phyloP scores from a whole-genome alignment of 495 filamentous ascomycete species.

The Neurospora sp. region DNA sequence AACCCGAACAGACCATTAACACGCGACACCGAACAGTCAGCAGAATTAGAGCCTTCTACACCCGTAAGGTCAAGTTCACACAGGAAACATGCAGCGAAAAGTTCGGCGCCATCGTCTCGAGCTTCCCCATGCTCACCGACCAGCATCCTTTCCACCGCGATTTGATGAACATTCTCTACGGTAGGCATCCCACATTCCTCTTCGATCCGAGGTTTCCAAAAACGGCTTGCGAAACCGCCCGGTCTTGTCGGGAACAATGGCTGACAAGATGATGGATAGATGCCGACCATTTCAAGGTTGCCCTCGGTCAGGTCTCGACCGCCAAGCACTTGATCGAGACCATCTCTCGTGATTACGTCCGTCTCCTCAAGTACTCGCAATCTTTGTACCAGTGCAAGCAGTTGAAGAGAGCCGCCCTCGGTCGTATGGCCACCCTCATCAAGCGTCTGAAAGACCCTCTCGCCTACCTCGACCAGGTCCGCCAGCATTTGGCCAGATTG shows the following conservation, averaged over 20 bases:
- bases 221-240: conserved; percentile 38
- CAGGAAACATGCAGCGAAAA: conserved; percentile 95
- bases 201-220: not conserved
- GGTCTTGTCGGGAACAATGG: not conserved
- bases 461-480: conserved; percentile 91
- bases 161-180: conserved; percentile 53
- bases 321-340: conserved; percentile 95
- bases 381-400: conserved; percentile 63
- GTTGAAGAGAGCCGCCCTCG: conserved; percentile 43
- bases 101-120: conserved; percentile 76
- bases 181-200: not conserved
- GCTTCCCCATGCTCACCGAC: conserved; percentile 87
- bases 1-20: conserved; percentile 2
- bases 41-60: conserved; percentile 92
- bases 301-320: conserved; percentile 88
- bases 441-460: conserved; percentile 88
- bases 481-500: conserved; percentile 93
- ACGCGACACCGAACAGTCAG: conserved; percentile 38
- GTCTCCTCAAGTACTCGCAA: conserved; percentile 82
- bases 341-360: conserved; percentile 87
- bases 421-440: conserved; percentile 94
- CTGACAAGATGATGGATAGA: conserved; percentile 59
- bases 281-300: conserved; percentile 96
- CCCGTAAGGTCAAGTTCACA: conserved; percentile 98
- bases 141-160: conserved; percentile 91